Evolutionary conservation across 139 green algal genomes (phyloP), one percentile per base, ranked within the genome.

Genomic region (Coelastrella sp.): DNA sequence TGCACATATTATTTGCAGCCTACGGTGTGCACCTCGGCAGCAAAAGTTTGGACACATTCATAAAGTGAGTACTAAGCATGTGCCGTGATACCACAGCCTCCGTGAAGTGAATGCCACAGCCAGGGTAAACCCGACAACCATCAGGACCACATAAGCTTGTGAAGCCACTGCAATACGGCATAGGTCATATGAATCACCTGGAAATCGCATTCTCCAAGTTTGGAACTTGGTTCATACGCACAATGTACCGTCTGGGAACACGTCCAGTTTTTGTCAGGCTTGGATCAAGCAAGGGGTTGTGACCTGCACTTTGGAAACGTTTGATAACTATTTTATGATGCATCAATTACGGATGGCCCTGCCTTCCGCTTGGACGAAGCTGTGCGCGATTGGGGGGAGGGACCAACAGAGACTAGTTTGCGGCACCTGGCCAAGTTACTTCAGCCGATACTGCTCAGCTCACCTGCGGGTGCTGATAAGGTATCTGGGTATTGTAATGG

Each of bases 241-340:
- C 84, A 9, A 88, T 80, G 49, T 88, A 88, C n/a, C 84, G 84
- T 57, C 68, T 80, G 20, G 84, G 20, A 35, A 88, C 68, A 59
- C 63, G 60, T 6, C 84, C 82, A 59, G 66, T 70, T 19, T 57
- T 66, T 56, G 68, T 7, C 8, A 80, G 25, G 66, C 68, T 73
- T 7, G 8, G 60, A 20, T 66, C 66, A 7, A 81, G 24, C 20
- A 80, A 22, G 22, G 84, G 84, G 25, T 88, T 60, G 56, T 81
- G 49, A 5, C 84, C 84, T 88, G 84, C 19, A 68, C 56, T 17
- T 76, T 1, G 35, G 35, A 49, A 49, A 49, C 35, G 35, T 49
- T 49, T 49, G 3, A 49, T 49, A 3, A 49, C 35, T 49, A 49
- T 49, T 1, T 49, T 49, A 49, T 49, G 35, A 49, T 49, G 35